Percentiles rank a stretch among this genome's conserved stretches.
Evolutionary conservation across 257 asterid genomes (phyloP).

Genomic region (Solanum dulcamara): DNA sequence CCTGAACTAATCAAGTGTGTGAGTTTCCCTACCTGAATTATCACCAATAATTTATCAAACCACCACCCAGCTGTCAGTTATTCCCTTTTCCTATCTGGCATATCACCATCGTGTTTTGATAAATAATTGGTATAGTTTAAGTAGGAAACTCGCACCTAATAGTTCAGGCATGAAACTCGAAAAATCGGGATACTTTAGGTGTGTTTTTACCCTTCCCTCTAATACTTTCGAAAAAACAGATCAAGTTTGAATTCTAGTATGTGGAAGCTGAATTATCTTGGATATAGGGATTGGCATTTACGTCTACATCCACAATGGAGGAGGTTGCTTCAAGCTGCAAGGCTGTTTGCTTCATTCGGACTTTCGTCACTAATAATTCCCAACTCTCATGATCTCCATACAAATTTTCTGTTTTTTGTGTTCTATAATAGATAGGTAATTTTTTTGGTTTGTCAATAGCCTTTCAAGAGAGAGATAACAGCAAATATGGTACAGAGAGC

Average conservation of each 20-base stretch:
- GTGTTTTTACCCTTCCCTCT: not conserved
- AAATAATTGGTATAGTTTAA: not conserved
- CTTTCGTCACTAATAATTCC: constrained; percentile 22
- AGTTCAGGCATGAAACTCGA: not conserved
- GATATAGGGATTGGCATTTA: constrained; percentile 38
- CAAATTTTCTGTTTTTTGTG: not conserved
- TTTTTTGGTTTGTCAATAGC: constrained; percentile 5
- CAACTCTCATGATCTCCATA: not conserved
- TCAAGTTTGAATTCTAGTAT: not conserved
- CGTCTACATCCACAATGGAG: constrained; percentile 41
- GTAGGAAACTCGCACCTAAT: not conserved
- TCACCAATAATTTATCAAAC: not conserved
- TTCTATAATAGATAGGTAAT: not conserved
- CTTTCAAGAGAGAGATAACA: constrained; percentile 38
- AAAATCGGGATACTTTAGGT: not conserved
- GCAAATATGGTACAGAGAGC: constrained; percentile 51
- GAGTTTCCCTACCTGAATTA: not conserved
- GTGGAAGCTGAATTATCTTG: not conserved
- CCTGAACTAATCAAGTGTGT: not conserved
- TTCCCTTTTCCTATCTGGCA: too few species aligned
- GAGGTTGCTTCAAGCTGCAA: constrained; percentile 61
- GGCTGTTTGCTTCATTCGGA: constrained; percentile 54
- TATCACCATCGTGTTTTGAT: too few species aligned
- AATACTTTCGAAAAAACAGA: not conserved
- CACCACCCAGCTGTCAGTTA: not conserved